Percentiles rank a stretch among this genome's conserved stretches.
Evolutionary conservation across 768 basidiomycete species (phyloP).

Genomic region (Podaxis carcinomalis): DNA sequence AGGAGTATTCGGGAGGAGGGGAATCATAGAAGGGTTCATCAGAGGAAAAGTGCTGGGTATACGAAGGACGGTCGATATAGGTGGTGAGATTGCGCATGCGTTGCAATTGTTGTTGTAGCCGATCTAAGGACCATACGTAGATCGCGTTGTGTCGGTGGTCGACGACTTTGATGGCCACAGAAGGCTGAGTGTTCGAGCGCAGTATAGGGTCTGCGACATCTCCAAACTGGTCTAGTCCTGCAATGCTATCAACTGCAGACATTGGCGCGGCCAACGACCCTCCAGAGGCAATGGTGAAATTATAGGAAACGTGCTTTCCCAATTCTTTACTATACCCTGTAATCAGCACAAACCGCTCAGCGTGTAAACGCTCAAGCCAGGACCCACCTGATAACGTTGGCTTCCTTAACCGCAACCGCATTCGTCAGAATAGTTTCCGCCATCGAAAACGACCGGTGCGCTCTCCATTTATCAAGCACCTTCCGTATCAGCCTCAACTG

Average conservation of each 20-base stretch:
- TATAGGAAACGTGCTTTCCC: conserved; percentile 82
- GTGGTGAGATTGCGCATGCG: conserved; percentile 92
- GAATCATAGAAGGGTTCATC: conserved; percentile 92
- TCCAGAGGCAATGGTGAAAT: conserved; percentile 88
- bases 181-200: conserved; percentile 70
- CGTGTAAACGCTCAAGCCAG: conserved; percentile 3
- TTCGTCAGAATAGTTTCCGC: conserved; percentile 82
- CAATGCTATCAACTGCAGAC: conserved; percentile 82
- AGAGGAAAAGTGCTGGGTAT: conserved; percentile 90
- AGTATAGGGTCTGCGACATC: conserved; percentile 86
- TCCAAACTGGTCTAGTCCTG: conserved; percentile 87
- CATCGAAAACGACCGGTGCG: conserved; percentile 85
- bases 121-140: conserved; percentile 88
- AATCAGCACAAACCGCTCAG: not conserved
- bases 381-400: conserved; percentile 82
- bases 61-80: conserved; percentile 88
- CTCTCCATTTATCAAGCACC: conserved; percentile 82
- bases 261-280: conserved; percentile 72
- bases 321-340: conserved; percentile 68
- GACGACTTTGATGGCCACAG: conserved; percentile 85
- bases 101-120: conserved; percentile 82
- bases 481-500: conserved; percentile 81
- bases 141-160: conserved; percentile 85
- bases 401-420: conserved; percentile 89
- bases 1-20: conserved; percentile 85